Base-by-base conservation (phyloP, 148 eudicot genomes). In the Vaccinium corymbosum region DNA sequence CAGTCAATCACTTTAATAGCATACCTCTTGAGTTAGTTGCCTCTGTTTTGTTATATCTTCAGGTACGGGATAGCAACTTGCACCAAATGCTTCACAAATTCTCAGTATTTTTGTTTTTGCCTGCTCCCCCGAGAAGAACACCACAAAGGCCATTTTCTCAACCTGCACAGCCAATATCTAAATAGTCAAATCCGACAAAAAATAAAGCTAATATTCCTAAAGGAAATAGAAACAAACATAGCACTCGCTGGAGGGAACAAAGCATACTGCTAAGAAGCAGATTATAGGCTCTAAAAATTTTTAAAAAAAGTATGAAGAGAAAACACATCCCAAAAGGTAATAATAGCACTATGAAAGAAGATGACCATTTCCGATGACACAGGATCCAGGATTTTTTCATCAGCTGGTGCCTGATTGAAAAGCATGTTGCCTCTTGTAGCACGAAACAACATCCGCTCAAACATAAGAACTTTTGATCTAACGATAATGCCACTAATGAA, bases 51-150 rank as follows among this genome's bases (percentile, higher is more conserved):
- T 93, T 51, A 90, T 79, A 81, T 97, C 98, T 84, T 97, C 98
- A 25, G 99, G 99, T 83, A 97, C 94, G 79, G 99, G 95, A 87
- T 94, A 97, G 91, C 99, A 97, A 83, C 92, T 94, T 85, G 99
- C 99, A 78, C 98, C 98, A 90, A 95, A 97, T 61, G 99, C 98
- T 88, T 97, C 99, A 92, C 99, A 97, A n/a, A 97, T 97, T 92
- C 93, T 97, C 86, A 94, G 85, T 73, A 94, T 91, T 90, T 97
- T 97, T 85, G 91, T 90, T 83, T 93, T 94, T 70, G 98, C 99
- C 86, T 94, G 98, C 92, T 97, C 98, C 64, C 99, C 99, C 0
- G 99, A 97, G 93, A 97, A 97, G 94, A 97, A 97, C 82, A 97
- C 95, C 71, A 97, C 97, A 90, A 97, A 97, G 38, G 94, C 91